Base-by-base conservation (phyloP, 176 grass and related monocot genomes). In the Oryza rufipogon region DNA sequence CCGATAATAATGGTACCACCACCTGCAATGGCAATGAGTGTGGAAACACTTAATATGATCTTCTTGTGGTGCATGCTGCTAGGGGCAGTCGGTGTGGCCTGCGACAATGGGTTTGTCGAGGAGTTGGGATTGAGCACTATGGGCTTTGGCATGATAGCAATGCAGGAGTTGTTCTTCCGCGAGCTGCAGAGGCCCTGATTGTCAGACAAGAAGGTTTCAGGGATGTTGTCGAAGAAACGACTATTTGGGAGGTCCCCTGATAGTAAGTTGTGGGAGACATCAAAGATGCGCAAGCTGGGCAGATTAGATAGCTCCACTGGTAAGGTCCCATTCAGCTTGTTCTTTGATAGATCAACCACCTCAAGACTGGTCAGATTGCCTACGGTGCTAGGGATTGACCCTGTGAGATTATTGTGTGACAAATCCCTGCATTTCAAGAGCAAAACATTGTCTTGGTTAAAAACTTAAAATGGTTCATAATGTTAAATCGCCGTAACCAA, bases 41-140 rank as follows among this genome's bases (percentile, higher is more conserved):
- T 89, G 36, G 96, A 99, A 44, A 99, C 95, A 84, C 96, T 99
- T 63, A 99, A 64, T 78, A 99, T 95, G 68, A 98, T 94, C 74
- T 92, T 98, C 89, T 94, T 99, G 73, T 99, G 96, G 64, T 88
- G 91, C 69, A 68, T 83, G 51, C 58, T 87, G 68, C 85, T 84
- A 61, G 87, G 74, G 30, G 78, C 56, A 17, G 69, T 73, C 0
- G 81, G 48, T 51, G 94, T 11, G 38, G 73, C 48, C 76, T 80
- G 87, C 0, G 89, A 86, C 39, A 80, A 88, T 58, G 89, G 88
- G 63, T 88, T 81, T 11, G 85, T 72, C 0, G 94, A 97, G 10
- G 91, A 92, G 52, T 99, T 99, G 34, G 96, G 96, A 36, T 99
- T 99, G 32, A 99, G 86, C 77, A 99, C 96, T 48, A 99, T 95